Conservation (phyloP, 345 rosid genomes). For the Eutrema yunnanense region DNA sequence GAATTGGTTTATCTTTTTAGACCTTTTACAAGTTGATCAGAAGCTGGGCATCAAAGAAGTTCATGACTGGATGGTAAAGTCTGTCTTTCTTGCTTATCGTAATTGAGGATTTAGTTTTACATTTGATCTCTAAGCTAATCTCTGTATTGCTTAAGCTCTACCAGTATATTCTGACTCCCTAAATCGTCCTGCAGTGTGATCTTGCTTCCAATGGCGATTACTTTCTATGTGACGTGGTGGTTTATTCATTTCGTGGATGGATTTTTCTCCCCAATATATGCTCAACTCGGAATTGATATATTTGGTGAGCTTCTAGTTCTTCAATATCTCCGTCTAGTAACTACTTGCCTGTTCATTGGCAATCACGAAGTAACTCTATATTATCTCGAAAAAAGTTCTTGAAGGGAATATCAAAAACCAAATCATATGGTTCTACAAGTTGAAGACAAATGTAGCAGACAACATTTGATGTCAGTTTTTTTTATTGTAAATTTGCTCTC, state of each 20-base stretch:
- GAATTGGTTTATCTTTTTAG: conserved; percentile 24
- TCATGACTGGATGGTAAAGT: conserved; percentile 94
- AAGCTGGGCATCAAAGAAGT: conserved; percentile 99
- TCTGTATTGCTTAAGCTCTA: neutral
- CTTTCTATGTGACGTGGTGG: conserved; percentile 99
- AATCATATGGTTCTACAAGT: neutral
- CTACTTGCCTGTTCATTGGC: neutral
- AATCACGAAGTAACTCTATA: neutral
- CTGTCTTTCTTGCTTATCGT: neutral
- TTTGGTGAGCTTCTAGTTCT: conserved; percentile 53
- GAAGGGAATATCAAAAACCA: neutral
- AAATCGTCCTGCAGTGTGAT: conserved; percentile 67
- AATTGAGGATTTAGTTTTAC: neutral
- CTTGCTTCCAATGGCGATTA: conserved; percentile 86
- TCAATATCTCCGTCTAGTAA: neutral
- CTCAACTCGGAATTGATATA: conserved; percentile 85
- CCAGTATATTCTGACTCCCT: neutral
- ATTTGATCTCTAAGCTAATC: neutral
- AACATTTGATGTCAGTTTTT: neutral
- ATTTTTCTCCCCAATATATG: conserved; percentile 93
- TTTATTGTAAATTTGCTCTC: conserved; percentile 13
- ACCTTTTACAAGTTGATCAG: conserved; percentile 79
- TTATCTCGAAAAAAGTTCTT: neutral
- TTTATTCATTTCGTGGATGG: conserved; percentile 98
- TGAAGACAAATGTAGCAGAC: neutral